A percentile compares a stretch with the other conserved stretches of the same genome.
Evolutionary conservation across 768 basidiomycete genomes (phyloP).

Genomic region (Nidula microcarpa): DNA sequence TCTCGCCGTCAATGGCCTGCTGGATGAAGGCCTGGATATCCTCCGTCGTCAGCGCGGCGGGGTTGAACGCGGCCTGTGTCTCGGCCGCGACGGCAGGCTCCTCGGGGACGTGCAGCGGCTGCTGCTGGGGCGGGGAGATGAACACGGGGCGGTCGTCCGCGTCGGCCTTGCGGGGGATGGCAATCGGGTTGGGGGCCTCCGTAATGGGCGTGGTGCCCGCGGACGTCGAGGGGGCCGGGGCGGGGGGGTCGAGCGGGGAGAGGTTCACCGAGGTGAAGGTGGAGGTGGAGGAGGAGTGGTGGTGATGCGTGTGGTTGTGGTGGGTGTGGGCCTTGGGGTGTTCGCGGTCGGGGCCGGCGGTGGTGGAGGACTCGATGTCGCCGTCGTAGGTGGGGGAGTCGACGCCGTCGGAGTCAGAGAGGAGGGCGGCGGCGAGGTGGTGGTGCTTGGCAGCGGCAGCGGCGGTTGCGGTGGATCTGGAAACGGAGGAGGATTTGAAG

Average conservation of each 20-base stretch:
- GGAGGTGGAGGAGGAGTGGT: constrained; percentile 48
- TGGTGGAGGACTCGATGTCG: constrained; percentile 79
- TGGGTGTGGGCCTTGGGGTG: background rate
- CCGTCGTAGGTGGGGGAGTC: constrained; percentile 91
- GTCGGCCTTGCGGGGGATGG: background rate
- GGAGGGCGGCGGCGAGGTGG: constrained; percentile 42
- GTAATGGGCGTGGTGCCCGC: constrained; percentile 16
- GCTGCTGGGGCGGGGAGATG: constrained; percentile 25
- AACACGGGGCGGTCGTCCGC: constrained; percentile 27
- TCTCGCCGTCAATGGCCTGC: constrained; percentile 70
- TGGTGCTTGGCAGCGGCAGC: constrained; percentile 37
- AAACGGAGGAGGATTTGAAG: constrained; percentile 18
- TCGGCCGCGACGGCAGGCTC: constrained; percentile 40
- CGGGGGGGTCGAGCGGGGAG: constrained; percentile 35
- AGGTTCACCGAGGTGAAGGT: constrained; percentile 50
- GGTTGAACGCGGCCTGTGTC: constrained; percentile 46
- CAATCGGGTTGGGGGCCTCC: constrained; percentile 12
- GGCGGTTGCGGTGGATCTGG: background rate
- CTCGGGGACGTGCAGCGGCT: constrained; percentile 24
- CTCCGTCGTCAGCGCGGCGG: constrained; percentile 64
- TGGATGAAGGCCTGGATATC: constrained; percentile 79
- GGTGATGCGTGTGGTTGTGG: constrained; percentile 26
- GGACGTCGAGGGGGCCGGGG: constrained; percentile 13
- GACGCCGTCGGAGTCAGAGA: constrained; percentile 70
- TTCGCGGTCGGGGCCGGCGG: constrained; percentile 41